Base-by-base conservation (phyloP, 1,284 basidiomycete genomes). In the Cutaneotrichosporon cavernicola region DNA sequence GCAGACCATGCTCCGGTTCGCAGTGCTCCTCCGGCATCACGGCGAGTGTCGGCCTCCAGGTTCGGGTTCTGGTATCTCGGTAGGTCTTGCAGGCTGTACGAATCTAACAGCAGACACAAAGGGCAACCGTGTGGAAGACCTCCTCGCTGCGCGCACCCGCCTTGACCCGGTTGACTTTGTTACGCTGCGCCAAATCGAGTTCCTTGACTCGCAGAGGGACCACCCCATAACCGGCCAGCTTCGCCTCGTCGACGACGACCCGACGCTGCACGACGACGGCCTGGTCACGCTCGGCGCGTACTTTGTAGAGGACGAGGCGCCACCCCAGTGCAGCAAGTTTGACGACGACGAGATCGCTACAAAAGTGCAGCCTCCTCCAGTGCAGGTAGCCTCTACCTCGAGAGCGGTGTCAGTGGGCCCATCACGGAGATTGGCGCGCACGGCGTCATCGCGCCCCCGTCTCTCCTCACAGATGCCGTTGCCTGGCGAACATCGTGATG, bases 61-160 rank as follows among this genome's bases (percentile, higher is more conserved):
- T 75, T 78, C 58, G 67, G 70, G 32, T 81, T 81, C 57, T 79
- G 77, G 76, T 81, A 81, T 61, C 76, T 81, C 31, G 73, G 77
- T 77, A 59, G 30, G 76, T 70, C 2, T 14, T 4, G 13, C 13
- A 16, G 11, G 31, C 4, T 14, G 30, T 18, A 1, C n/a, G 32
- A 14, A 21, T 9, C 52, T 64, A 30, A 49, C 43, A 3, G 8
- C 62, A 76, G 75, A 74, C 43, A 58, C 71, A 1, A 50, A 55
- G 7, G 75, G 74, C 10, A 32, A 60, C 4, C 73, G 76, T 7
- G 71, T 73, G 14, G 22, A 60, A 2, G 52, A 67, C 11, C 40
- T 75, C 16, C 30, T 52, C 8, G 56, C 59, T n/a, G 77, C 79
- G 1, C 69, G 66, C 38, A 59, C 72, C n/a, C 71, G 73, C 9